These are phyloP conservation scores for Sporobolus alterniflorus DNA, from an alignment of 202 grass and related monocot species.

Conservation along the genomic window DNA sequence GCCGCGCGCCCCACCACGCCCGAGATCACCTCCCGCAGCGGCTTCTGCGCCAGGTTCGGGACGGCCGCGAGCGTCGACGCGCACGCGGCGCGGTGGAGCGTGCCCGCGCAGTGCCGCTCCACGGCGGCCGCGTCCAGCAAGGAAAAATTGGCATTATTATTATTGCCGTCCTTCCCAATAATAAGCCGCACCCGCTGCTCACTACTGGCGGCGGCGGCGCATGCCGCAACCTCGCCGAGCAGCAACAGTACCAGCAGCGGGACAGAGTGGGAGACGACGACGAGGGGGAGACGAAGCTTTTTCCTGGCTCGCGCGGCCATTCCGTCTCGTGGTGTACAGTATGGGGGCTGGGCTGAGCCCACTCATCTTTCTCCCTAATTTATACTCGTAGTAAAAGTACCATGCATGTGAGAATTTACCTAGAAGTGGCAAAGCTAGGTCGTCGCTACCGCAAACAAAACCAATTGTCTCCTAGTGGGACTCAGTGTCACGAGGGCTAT, in stretches of 20 bases:
- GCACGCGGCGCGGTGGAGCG: constrained; percentile 72
- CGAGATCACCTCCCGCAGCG: constrained; percentile 54
- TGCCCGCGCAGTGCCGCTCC: constrained; percentile 65
- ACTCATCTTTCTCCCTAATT: too few relatives aligned
- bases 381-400: too few relatives aligned
- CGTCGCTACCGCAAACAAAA: too few relatives aligned
- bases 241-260: constrained; percentile 11
- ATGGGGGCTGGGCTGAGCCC: too few relatives aligned
- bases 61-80: constrained; percentile 52
- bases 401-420: too few relatives aligned
- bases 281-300: background rate
- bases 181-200: constrained; percentile 22
- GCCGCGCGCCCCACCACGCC: constrained; percentile 46
- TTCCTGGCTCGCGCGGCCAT: constrained; percentile 19
- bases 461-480: too few relatives aligned
- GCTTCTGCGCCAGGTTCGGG: constrained; percentile 36
- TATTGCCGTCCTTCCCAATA: background rate
- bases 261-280: constrained; percentile 12
- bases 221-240: background rate
- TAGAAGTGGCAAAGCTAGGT: too few relatives aligned
- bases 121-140: constrained; percentile 35
- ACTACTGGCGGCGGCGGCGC: background rate
- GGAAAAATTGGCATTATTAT: background rate
- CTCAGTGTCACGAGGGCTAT: too few relatives aligned
- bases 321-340: too few relatives aligned